phyloP scores from a whole-genome alignment of 1,284 basidiomycete species.

The Schizopora paradoxa region DNA sequence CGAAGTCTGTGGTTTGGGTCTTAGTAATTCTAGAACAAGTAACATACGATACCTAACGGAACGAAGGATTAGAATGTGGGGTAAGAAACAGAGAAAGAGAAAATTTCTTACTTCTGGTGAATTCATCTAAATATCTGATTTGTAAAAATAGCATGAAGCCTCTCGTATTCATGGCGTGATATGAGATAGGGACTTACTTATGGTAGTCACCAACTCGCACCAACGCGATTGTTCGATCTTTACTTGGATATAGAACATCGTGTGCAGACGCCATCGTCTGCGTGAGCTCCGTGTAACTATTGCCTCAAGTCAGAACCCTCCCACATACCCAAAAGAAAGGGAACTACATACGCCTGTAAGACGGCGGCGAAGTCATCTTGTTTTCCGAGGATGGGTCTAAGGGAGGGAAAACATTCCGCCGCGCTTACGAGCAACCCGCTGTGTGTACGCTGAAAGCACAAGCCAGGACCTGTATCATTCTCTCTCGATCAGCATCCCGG shows the following conservation, averaged over 20 bases:
- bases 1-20: neutral
- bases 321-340: neutral
- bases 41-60: constrained; percentile 11
- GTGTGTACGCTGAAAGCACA: constrained; percentile 29
- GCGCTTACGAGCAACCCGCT: constrained; percentile 26
- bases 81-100: too few species aligned
- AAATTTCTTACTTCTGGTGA: constrained; percentile 19
- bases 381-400: constrained; percentile 18
- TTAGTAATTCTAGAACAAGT: neutral
- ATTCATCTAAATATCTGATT: constrained; percentile 27
- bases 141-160: neutral
- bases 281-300: constrained; percentile 29
- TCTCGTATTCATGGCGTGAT: neutral
- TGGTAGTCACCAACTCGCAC: constrained; percentile 36
- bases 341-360: constrained; percentile 19
- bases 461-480: constrained; percentile 26
- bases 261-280: constrained; percentile 39
- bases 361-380: constrained; percentile 24
- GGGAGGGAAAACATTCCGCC: constrained; percentile 31
- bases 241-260: constrained; percentile 35
- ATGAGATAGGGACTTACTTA: constrained; percentile 20
- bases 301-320: neutral
- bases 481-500: neutral
- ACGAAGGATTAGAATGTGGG: too few species aligned
- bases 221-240: constrained; percentile 30